These are phyloP conservation scores for Paecilomyces fulvus DNA, from an alignment of 2,329 filamentous ascomycete genomes.

Conservation along the genomic window DNA sequence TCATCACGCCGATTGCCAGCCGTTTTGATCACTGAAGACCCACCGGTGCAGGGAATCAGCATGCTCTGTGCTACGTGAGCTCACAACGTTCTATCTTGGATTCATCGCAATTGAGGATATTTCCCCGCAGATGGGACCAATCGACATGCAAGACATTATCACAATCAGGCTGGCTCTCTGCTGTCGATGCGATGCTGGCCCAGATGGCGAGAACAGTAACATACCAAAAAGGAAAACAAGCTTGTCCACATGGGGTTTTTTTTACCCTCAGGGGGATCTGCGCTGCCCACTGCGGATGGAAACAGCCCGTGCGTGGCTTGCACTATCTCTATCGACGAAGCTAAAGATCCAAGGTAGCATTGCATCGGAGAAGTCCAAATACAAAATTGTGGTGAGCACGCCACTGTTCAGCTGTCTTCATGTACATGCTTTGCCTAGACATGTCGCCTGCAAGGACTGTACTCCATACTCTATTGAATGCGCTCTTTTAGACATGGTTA, in stretches of 20 bases:
- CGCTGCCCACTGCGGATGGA: neutral
- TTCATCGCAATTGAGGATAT: neutral
- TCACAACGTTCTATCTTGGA: neutral
- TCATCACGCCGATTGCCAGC: neutral
- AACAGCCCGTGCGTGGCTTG: neutral
- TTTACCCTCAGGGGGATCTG: neutral
- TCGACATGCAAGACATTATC: neutral
- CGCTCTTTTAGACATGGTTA: too few relatives aligned
- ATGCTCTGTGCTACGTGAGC: neutral
- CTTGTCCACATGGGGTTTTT: neutral
- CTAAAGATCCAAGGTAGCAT: neutral
- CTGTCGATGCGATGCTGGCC: neutral
- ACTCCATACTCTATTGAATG: too few relatives aligned
- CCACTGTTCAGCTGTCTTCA: neutral
- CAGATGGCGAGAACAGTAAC: neutral
- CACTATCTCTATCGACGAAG: too few relatives aligned
- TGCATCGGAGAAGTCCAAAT: neutral
- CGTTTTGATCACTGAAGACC: neutral
- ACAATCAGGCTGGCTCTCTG: neutral
- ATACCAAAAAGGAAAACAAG: neutral
- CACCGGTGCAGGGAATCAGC: neutral
- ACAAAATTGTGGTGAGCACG: neutral
- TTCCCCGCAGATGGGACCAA: neutral
- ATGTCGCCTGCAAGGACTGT: neutral
- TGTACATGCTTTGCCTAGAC: neutral